Evolutionary conservation across 306 rosid species (phyloP).

Genomic region (Acmispon strigosus): DNA sequence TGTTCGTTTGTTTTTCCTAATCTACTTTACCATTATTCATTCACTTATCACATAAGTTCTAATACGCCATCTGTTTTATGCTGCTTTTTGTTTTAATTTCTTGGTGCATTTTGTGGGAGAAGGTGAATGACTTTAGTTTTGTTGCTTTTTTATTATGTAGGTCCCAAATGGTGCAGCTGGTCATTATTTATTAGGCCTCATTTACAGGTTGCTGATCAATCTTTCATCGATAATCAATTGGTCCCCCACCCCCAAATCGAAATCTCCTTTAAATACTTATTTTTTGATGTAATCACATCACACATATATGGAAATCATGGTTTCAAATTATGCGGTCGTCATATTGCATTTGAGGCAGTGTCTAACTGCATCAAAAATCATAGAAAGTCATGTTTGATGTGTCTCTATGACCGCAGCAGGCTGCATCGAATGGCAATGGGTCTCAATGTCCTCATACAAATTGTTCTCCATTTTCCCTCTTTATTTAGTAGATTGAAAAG

Average conservation of each 20-base stretch:
- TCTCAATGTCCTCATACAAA: too few relatives aligned
- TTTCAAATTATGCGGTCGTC: too few relatives aligned
- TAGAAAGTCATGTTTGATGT: too few relatives aligned
- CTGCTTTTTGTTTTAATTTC: neutral
- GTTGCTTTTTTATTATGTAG: slow-evolving; percentile 37
- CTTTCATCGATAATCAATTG: neutral
- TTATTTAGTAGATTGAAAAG: too few relatives aligned
- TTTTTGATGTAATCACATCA: slow-evolving; percentile 3
- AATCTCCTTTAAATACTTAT: neutral
- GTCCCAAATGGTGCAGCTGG: slow-evolving; percentile 98
- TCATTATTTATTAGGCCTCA: slow-evolving; percentile 87
- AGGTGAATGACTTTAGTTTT: slow-evolving; percentile 24
- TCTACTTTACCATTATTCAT: neutral
- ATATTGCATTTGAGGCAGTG: too few relatives aligned
- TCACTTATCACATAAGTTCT: neutral
- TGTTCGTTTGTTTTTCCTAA: neutral
- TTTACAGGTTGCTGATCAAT: slow-evolving; percentile 64
- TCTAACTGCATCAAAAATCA: too few relatives aligned
- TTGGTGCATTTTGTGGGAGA: slow-evolving; percentile 4
- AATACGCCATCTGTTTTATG: neutral
- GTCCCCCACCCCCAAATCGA: neutral
- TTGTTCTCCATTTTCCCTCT: too few relatives aligned
- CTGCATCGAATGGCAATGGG: too few relatives aligned
- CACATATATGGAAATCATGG: neutral
- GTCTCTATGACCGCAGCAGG: too few relatives aligned